Evolutionary conservation across 2,329 filamentous ascomycete species (phyloP).

Genomic region (Sordariomycetes sp.): DNA sequence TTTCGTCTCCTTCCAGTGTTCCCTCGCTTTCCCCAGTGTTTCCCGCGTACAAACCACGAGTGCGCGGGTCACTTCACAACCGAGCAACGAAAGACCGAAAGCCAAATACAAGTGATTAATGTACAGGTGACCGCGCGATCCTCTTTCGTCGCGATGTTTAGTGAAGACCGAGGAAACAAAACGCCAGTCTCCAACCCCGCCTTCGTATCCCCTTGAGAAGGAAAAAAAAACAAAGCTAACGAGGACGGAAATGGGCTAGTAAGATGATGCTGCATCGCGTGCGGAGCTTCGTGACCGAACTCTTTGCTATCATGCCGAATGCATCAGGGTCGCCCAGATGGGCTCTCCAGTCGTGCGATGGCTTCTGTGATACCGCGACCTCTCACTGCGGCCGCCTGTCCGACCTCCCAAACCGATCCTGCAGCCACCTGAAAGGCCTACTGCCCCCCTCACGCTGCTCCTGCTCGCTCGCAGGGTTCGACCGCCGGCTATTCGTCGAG

Average conservation of each 20-base stretch:
- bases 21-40: not conserved
- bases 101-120: not conserved
- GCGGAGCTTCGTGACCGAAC: too few species aligned
- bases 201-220: too few species aligned
- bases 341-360: too few species aligned
- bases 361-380: not conserved
- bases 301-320: too few species aligned
- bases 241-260: too few species aligned
- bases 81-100: not conserved
- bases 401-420: slow-evolving; percentile 2
- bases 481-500: slow-evolving; percentile 4
- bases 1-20: too few species aligned
- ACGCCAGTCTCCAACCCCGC: too few species aligned
- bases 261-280: too few species aligned
- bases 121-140: not conserved
- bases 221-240: too few species aligned
- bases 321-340: too few species aligned
- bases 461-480: not conserved
- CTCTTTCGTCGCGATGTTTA: not conserved
- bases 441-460: not conserved
- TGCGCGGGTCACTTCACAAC: not conserved
- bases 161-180: too few species aligned
- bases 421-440: not conserved
- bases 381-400: not conserved
- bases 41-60: not conserved